phyloP scores from a whole-genome alignment of 495 filamentous ascomycete genomes.

The Staphylotrichum tortipilum region DNA sequence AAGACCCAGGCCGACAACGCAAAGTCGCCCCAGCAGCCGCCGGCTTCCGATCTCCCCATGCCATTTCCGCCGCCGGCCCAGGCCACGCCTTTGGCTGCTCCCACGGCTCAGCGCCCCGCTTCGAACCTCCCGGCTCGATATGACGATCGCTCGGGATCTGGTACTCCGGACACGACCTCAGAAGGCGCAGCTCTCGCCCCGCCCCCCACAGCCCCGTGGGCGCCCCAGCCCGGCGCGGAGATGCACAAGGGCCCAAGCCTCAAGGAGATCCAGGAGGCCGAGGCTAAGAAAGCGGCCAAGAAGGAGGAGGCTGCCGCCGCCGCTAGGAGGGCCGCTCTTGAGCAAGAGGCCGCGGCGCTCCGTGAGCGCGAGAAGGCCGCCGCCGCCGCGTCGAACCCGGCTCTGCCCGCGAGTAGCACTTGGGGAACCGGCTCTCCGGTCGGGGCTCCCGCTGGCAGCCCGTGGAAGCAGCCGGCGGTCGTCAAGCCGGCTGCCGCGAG shows the following conservation, averaged over 20 bases:
- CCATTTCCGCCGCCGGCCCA: conserved; percentile 62
- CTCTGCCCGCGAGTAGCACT: conserved; percentile 78
- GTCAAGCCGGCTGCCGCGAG: conserved; percentile 27
- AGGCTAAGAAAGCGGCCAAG: conserved; percentile 88
- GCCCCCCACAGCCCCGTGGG: conserved; percentile 85
- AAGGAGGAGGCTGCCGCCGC: conserved; percentile 76
- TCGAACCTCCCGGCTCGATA: conserved; percentile 79
- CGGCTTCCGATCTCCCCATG: conserved; percentile 56
- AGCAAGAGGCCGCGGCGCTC: conserved; percentile 61
- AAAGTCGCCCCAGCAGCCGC: conserved; percentile 54
- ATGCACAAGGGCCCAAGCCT: conserved; percentile 80
- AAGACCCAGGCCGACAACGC: conserved; percentile 54
- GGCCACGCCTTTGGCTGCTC: conserved; percentile 73
- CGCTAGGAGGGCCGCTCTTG: conserved; percentile 60
- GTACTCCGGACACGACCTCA: conserved; percentile 52
- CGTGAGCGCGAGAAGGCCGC: conserved; percentile 54
- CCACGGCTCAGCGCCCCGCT: conserved; percentile 72
- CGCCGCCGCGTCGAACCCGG: conserved; percentile 48
- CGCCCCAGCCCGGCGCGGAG: conserved; percentile 65
- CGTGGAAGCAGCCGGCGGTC: conserved; percentile 51
- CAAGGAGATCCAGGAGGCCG: conserved; percentile 93
- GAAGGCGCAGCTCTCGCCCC: conserved; percentile 33
- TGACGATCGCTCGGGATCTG: conserved; percentile 59
- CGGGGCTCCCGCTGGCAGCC: conserved; percentile 42
- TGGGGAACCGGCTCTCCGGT: conserved; percentile 76